Evolutionary conservation across 192 early-diverging fungal species (phyloP), one percentile per base, ranked within the genome.

Genomic region (Coemansia sp.): DNA sequence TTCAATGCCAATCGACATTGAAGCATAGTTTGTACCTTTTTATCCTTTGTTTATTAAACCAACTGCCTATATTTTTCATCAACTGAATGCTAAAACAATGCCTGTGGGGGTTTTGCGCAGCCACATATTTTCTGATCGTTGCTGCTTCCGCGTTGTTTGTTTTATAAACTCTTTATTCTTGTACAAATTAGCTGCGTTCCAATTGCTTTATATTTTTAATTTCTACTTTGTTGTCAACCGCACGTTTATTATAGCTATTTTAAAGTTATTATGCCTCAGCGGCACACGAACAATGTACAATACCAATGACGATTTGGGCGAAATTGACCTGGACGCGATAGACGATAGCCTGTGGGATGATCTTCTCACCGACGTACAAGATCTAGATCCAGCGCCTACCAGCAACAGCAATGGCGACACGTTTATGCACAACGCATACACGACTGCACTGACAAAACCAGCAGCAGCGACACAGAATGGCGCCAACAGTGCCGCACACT

Each of bases 291-390:
- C 57, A 50, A 57, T 50, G 46, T 38, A 64, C 37, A 60, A 40
- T 55, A 36, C 25, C 51, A 63, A 56, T 55, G 64, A 15, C 40
- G 68, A 59, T 57, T 53, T 64, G 20, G 71, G 61, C 55, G 72
- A 74, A 51, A 64, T 74, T 51, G 61, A 68, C 54, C 50, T 80
- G 20, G 71, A 71, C 47, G 51, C 50, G n/a, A 60, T 80, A 37
- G 68, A 70, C 59, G 60, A 68, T 10, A 57, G 60, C 14, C 42
- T 74, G 61, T 64, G 73, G 46, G 66, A 74, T 20, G 77, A 71
- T 24, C 56, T 80, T 10, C 62, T 80, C 6, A 58, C 50, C 2
- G 77, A 80, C 15, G 63, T 70, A 8, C 56, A 74, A 28, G 68
- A 70, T 18, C 49, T 61, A 2, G 67, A 60, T n/a, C 47, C 55